phyloP scores from a whole-genome alignment of 225 moss, liverwort and hornwort genomes.

The Bryoerythrophyllum caledonicum region DNA sequence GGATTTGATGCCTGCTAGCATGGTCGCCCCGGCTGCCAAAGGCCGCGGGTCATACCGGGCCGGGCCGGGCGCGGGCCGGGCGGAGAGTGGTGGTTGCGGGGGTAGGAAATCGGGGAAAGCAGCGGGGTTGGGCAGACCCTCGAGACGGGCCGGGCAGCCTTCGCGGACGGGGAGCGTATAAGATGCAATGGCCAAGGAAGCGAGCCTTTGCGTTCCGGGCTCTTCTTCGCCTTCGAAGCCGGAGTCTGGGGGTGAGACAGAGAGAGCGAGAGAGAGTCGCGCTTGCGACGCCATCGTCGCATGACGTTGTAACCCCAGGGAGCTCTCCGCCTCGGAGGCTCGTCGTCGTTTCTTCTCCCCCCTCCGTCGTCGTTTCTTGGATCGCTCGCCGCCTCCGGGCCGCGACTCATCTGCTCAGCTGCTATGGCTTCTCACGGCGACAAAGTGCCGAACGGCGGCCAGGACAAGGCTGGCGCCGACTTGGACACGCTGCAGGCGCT shows the following conservation, averaged over 20 bases:
- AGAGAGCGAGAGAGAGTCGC: neutral
- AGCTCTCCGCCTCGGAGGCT: conserved; percentile 9
- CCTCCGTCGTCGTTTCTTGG: neutral
- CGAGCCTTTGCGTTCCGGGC: neutral
- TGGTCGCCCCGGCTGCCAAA: neutral
- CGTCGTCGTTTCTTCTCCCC: neutral
- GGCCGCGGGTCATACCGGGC: neutral
- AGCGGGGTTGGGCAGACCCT: neutral
- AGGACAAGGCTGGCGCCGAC: conserved; percentile 3
- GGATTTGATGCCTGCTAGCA: neutral
- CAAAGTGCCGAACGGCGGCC: neutral
- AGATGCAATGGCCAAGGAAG: neutral
- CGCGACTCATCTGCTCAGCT: neutral
- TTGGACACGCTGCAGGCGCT: conserved; percentile 37
- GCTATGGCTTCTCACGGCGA: neutral
- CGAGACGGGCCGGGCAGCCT: neutral
- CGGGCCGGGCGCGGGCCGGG: neutral
- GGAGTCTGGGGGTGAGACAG: neutral
- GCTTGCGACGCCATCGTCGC: neutral
- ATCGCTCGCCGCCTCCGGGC: neutral
- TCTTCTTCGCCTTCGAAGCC: neutral
- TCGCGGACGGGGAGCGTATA: neutral
- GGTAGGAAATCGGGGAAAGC: neutral
- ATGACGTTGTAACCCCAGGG: neutral
- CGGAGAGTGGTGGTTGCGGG: neutral